A percentile compares a stretch with the other conserved stretches of the same genome.
Evolutionary conservation across 305 asterid genomes (phyloP).

Genomic region (Fraxinus floribunda): DNA sequence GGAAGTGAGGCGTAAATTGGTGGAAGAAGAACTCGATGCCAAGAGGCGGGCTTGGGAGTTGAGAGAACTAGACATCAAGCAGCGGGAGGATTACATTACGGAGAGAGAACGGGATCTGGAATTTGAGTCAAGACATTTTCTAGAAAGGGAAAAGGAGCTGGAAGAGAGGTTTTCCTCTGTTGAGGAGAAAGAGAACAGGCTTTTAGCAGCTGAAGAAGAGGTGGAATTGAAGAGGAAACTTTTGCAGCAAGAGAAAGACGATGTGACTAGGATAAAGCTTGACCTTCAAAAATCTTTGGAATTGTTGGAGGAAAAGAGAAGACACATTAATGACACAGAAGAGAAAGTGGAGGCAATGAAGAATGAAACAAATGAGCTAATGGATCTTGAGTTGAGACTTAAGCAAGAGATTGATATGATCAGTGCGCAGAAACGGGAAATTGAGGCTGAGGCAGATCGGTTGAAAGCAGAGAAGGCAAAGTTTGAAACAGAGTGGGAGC

Average conservation of each 20-base stretch:
- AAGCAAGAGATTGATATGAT: constrained; percentile 88
- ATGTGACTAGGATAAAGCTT: constrained; percentile 43
- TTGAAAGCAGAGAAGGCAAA: constrained; percentile 77
- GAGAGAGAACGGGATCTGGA: constrained; percentile 78
- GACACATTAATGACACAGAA: constrained; percentile 50
- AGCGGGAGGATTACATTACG: constrained; percentile 58
- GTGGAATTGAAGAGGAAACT: constrained; percentile 42
- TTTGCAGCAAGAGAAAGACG: constrained; percentile 58
- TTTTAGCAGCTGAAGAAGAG: constrained; percentile 54
- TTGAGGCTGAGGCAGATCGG: constrained; percentile 77
- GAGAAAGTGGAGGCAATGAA: constrained; percentile 68
- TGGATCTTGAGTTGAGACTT: constrained; percentile 66
- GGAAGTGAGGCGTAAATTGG: constrained; percentile 56
- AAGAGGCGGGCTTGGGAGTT: constrained; percentile 84
- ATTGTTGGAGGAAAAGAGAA: constrained; percentile 61
- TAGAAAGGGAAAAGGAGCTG: constrained; percentile 60
- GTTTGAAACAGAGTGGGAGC: constrained; percentile 92
- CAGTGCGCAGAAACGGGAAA: constrained; percentile 67
- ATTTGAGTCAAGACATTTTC: constrained; percentile 42
- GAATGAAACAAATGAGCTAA: constrained; percentile 70
- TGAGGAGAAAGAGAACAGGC: constrained; percentile 59
- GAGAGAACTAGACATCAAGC: constrained; percentile 80
- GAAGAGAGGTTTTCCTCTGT: constrained; percentile 47
- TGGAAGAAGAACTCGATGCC: constrained; percentile 67
- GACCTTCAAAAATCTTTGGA: constrained; percentile 62